These are phyloP conservation scores for Verticillium isaacii DNA, from an alignment of 2,329 filamentous ascomycete species.

Conservation along the genomic window DNA sequence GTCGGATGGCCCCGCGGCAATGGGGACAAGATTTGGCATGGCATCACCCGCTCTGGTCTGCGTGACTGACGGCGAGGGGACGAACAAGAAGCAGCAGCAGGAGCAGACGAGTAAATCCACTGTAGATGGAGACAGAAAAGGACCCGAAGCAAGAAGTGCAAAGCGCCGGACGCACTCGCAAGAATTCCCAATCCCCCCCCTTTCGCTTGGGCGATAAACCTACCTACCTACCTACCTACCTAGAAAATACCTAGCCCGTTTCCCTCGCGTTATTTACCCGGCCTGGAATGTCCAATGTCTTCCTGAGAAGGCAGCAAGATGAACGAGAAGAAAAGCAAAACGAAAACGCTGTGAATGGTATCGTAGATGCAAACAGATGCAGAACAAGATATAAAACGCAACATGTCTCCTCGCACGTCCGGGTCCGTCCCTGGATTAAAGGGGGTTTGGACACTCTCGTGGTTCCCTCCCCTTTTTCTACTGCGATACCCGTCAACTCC, in stretches of 20 bases:
- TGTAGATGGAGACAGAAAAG: no score
- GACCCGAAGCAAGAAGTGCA: neutral
- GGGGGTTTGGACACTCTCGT: no score
- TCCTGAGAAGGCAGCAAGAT: neutral
- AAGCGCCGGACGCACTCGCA: neutral
- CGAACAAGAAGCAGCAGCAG: no score
- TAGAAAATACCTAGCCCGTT: neutral
- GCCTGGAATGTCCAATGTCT: neutral
- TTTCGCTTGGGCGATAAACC: neutral
- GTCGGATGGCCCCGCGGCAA: no score
- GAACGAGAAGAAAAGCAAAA: neutral
- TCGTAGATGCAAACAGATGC: neutral
- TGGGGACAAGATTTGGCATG: no score
- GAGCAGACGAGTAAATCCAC: neutral
- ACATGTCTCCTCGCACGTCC: neutral
- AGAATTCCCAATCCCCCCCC: neutral
- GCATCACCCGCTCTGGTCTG: no score
- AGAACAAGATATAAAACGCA: slow-evolving; percentile 1
- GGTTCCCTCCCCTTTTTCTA: neutral
- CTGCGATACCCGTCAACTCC: neutral
- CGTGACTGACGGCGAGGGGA: no score
- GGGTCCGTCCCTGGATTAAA: neutral
- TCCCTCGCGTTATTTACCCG: neutral
- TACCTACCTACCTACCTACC: neutral
- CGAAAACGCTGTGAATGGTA: neutral